Conservation (phyloP, 2,329 filamentous ascomycete genomes). For the Botrytis fragariae region DNA sequence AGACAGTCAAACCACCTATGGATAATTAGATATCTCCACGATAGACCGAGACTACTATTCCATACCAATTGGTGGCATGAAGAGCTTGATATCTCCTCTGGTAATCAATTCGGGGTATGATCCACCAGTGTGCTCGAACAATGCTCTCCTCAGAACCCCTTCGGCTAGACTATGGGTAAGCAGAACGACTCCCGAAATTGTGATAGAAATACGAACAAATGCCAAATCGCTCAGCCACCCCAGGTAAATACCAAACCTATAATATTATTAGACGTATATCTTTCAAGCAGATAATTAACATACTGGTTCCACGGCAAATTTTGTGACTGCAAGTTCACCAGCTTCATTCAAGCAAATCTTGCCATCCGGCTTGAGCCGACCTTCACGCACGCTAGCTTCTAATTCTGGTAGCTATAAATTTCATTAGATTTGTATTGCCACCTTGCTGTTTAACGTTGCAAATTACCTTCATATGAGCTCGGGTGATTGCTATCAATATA, state of each 20-base stretch:
- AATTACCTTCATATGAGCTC: slow-evolving; percentile 40
- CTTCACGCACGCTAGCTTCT: slow-evolving; percentile 78
- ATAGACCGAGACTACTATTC: slow-evolving; percentile 63
- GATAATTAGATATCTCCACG: slow-evolving; percentile 19
- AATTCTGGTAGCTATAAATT: slow-evolving; percentile 74
- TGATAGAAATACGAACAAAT: slow-evolving; percentile 48
- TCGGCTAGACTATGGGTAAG: slow-evolving; percentile 82
- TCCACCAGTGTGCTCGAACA: slow-evolving; percentile 95
- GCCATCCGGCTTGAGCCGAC: slow-evolving; percentile 73
- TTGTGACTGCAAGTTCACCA: slow-evolving; percentile 90
- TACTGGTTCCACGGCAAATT: slow-evolving; percentile 95
- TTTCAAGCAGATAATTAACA: slow-evolving; percentile 67
- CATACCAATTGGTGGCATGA: slow-evolving; percentile 88
- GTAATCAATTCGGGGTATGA: slow-evolving; percentile 97
- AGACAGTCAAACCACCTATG: slow-evolving; percentile 75
- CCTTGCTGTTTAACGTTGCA: neutral
- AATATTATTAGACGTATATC: neutral
- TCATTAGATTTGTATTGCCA: slow-evolving; percentile 20
- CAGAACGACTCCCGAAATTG: slow-evolving; percentile 38
- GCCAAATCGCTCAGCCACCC: slow-evolving; percentile 87
- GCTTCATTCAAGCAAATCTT: slow-evolving; percentile 82
- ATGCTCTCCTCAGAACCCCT: slow-evolving; percentile 74
- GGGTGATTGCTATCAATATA: slow-evolving; percentile 36
- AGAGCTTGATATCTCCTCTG: slow-evolving; percentile 88
- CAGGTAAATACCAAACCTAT: slow-evolving; percentile 76